Evolutionary conservation across 1,284 basidiomycete species (phyloP).

Genomic region (Flammula alnicola): DNA sequence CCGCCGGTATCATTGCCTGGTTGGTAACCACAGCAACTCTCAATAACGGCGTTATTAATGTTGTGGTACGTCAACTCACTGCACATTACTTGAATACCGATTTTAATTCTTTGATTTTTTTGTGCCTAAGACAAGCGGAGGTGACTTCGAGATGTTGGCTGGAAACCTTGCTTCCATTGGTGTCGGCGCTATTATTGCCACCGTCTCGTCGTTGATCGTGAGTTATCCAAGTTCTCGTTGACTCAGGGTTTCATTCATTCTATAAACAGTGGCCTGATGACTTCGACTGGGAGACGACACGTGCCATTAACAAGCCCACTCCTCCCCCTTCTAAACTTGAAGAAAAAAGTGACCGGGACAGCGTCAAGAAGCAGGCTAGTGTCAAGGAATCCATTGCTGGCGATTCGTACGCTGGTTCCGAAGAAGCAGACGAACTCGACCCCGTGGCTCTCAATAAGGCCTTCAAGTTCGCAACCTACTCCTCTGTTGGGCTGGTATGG

Average conservation of each 20-base stretch:
- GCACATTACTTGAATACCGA: constrained; percentile 47
- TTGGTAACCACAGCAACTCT: constrained; percentile 76
- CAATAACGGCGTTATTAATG: constrained; percentile 73
- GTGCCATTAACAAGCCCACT: constrained; percentile 66
- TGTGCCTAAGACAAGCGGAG: constrained; percentile 46
- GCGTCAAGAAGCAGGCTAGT: constrained; percentile 25
- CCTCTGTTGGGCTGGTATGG: constrained; percentile 69
- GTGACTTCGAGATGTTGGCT: constrained; percentile 81
- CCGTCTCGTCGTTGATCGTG: constrained; percentile 64
- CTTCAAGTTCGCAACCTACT: constrained; percentile 77
- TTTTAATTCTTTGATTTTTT: constrained; percentile 58
- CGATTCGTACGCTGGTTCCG: constrained; percentile 37
- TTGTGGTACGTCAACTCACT: constrained; percentile 59
- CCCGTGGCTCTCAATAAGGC: constrained; percentile 67
- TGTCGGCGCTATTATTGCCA: constrained; percentile 79
- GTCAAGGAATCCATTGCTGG: constrained; percentile 30
- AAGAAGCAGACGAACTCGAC: constrained; percentile 63
- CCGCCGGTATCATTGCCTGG: constrained; percentile 77
- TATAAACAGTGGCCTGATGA: constrained; percentile 70
- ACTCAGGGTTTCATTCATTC: background rate
- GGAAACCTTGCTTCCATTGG: constrained; percentile 88
- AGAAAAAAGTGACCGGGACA: constrained; percentile 31
- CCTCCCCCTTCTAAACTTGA: constrained; percentile 20
- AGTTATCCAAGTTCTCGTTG: constrained; percentile 49
- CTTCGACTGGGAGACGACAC: constrained; percentile 79